Percentiles rank a stretch among this genome's conserved stretches.
Conservation (phyloP, 768 basidiomycete species). For the Glaciozyma martinii region DNA sequence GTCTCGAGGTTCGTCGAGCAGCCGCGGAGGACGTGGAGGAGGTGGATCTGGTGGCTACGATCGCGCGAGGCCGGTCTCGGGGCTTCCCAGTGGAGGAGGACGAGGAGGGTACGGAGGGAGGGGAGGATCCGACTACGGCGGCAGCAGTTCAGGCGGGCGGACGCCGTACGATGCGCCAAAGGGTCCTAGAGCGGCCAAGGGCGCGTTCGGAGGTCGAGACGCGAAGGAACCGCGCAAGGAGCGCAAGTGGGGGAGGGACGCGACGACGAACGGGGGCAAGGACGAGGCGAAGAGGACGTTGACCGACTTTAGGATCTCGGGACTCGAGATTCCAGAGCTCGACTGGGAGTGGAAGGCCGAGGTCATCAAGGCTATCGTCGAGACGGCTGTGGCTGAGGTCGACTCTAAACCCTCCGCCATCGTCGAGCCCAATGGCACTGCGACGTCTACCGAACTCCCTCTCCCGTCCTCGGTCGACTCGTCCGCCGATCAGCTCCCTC, state of each 20-base stretch:
- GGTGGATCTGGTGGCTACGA: background rate
- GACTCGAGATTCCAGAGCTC: constrained; percentile 70
- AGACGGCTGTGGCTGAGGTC: background rate
- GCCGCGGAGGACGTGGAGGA: background rate
- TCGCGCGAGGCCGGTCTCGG: constrained; percentile 1
- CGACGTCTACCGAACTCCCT: background rate
- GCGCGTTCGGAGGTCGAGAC: background rate
- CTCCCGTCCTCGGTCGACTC: background rate
- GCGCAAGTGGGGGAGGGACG: constrained; percentile 26
- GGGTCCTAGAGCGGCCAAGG: constrained; percentile 12
- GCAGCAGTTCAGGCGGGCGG: background rate
- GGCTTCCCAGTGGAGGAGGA: background rate
- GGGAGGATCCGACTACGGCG: background rate
- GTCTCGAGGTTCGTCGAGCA: background rate
- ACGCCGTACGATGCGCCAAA: constrained; percentile 14
- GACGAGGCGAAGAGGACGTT: constrained; percentile 58
- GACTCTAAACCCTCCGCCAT: background rate
- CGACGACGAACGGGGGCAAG: constrained; percentile 40
- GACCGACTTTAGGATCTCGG: constrained; percentile 96
- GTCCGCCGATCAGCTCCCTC: background rate
- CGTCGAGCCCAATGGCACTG: background rate
- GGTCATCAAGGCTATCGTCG: background rate
- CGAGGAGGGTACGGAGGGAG: background rate
- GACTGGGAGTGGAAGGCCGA: constrained; percentile 64
- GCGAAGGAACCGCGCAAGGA: constrained; percentile 15